Evolutionary conservation across 768 basidiomycete species (phyloP), one percentile per base, ranked within the genome.

Genomic region (Mycena albidolilacea): DNA sequence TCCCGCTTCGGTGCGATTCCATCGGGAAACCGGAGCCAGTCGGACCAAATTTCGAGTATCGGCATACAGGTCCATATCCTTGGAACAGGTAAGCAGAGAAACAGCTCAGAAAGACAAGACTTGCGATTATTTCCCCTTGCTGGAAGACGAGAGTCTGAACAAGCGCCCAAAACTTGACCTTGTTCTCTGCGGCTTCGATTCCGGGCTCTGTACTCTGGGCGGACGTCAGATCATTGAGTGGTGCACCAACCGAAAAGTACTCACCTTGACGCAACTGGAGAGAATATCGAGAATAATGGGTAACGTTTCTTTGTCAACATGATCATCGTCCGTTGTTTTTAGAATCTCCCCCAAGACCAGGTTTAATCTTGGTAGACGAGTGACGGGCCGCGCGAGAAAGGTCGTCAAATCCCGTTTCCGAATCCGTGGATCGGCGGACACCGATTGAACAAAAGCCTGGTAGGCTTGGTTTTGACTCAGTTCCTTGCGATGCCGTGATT

Each of bases 101-200:
- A 66, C 5, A 35, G 46, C 50, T 30, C 21, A 43, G 39, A 72
- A 67, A 15, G 8, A 43, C 54, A 57, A 30, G 5, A 82, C 91
- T 71, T 78, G 95, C 95, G 46, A 96, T 91, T 19, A 97, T 90
- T 80, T 97, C 95, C 35, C 93, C 95, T 73, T 88, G 91, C 77
- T 90, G 90, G 77, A 90, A 95, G 14, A 90, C 81, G 61, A 97
- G 79, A 76, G 88, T 92, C 82, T 97, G 95, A 75, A 90, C 91
- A 3, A 97, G 83, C 64, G 85, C 90, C 92, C 93, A 95, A 71
- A 95, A 92, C 78, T 95, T 96, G 75, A 97, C 96, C 79, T 96
- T 96, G 73, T 90, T 88, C 79, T 97, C 96, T 1, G 96, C 95
- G n/a, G 92, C 94, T 71, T 91, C 94, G 71, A 97, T 97, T 5